phyloP scores from a whole-genome alignment of 1,139 yeast species.

The Suhomyces coccinellae region DNA sequence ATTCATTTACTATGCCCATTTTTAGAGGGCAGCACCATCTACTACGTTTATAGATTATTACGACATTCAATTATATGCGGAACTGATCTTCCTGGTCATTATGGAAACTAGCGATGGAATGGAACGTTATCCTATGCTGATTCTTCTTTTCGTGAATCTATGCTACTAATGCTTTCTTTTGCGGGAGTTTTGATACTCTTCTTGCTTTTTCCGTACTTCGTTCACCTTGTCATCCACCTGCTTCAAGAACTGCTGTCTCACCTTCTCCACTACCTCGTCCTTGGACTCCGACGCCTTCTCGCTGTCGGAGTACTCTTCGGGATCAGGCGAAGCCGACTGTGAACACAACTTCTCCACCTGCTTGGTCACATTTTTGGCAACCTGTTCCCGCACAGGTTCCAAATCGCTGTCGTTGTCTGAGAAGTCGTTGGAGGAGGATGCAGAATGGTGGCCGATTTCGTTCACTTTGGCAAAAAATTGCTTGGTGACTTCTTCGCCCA shows the following conservation, averaged over 20 bases:
- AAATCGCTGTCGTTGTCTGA: slow-evolving; percentile 17
- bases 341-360: slow-evolving; percentile 23
- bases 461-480: slow-evolving; percentile 27
- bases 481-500: slow-evolving; percentile 26
- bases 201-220: slow-evolving; percentile 16
- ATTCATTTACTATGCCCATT: too few relatives aligned
- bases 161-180: slow-evolving; percentile 9
- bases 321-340: slow-evolving; percentile 16
- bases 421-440: slow-evolving; percentile 16
- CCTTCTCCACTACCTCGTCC: slow-evolving; percentile 20
- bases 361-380: slow-evolving; percentile 24
- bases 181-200: slow-evolving; percentile 13
- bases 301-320: slow-evolving; percentile 11
- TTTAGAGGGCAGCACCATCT: too few relatives aligned
- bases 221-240: slow-evolving; percentile 25
- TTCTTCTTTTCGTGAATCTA: slow-evolving; percentile 3
- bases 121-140: not conserved
- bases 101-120: not conserved
- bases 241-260: slow-evolving; percentile 22
- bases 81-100: not conserved
- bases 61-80: too few relatives aligned
- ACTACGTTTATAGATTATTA: too few relatives aligned
- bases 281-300: slow-evolving; percentile 3
- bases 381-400: slow-evolving; percentile 23
- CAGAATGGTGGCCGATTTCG: slow-evolving; percentile 20